Evolutionary conservation across 75 land plant species (phyloP).

Genomic region (Sequoiadendron giganteum): DNA sequence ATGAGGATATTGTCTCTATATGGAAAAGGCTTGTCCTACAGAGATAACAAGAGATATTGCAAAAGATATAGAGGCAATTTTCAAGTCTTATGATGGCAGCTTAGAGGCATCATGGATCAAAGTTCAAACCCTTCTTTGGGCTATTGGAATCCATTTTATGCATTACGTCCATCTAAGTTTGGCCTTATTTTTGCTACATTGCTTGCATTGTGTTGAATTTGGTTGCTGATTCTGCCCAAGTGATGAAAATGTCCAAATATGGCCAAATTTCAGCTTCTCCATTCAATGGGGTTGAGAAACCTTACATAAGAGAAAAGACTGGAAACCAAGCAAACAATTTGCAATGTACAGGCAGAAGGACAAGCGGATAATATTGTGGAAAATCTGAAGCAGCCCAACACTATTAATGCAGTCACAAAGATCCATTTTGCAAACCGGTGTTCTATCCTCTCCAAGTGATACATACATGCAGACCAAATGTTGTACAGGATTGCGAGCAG

Average conservation of each 20-base stretch:
- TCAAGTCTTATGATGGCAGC: not conserved
- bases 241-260: not conserved
- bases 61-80: not conserved
- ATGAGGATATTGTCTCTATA: not conserved
- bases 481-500: not conserved
- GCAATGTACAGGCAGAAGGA: not conserved
- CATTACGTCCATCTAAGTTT: not conserved
- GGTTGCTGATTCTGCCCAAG: not conserved
- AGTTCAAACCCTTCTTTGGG: not conserved
- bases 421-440: not conserved
- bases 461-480: not conserved
- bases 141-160: not conserved
- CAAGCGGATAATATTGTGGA: not conserved
- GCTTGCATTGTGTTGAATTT: not conserved
- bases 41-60: not conserved
- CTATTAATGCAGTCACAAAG: not conserved
- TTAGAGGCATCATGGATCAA: not conserved
- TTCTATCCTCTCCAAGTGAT: not conserved
- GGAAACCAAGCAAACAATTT: not conserved
- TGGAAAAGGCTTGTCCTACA: not conserved
- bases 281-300: not conserved
- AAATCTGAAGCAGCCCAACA: not conserved
- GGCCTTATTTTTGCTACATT: not conserved
- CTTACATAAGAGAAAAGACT: not conserved
- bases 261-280: not conserved